Evolutionary conservation across 108 stramenopile species (phyloP).

Genomic region (Nitzschia palea): DNA sequence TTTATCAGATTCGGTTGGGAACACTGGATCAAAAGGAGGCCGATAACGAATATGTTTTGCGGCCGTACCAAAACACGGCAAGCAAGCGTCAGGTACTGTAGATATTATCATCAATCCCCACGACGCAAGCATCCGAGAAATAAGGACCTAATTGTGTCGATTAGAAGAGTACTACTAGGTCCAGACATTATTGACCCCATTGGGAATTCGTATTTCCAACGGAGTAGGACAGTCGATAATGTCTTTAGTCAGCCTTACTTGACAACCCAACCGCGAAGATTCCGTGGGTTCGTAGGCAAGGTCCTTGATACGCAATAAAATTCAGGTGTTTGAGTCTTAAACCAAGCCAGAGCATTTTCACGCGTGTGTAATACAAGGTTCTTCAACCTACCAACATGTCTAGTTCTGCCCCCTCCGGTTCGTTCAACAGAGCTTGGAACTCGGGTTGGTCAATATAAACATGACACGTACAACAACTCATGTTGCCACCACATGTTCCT

Average conservation of each 20-base stretch:
- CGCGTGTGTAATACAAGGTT: not conserved
- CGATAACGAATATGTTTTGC: constrained; percentile 96
- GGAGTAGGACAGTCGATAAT: constrained; percentile 18
- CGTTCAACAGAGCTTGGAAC: constrained; percentile 40
- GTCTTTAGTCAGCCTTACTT: constrained; percentile 49
- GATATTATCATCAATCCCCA: not conserved
- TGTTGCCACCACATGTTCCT: constrained; percentile 74
- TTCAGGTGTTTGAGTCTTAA: not conserved
- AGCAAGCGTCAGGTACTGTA: constrained; percentile 78
- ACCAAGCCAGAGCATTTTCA: not conserved
- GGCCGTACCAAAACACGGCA: constrained; percentile 97
- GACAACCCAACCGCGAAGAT: constrained; percentile 71
- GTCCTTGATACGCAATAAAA: constrained; percentile 9
- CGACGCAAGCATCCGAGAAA: too few species aligned
- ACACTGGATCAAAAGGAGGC: constrained; percentile 96
- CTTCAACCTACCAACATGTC: constrained; percentile 62
- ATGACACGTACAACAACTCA: constrained; percentile 82
- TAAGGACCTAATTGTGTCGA: too few species aligned
- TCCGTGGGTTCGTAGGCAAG: constrained; percentile 54
- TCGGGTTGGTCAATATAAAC: constrained; percentile 66
- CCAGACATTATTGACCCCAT: constrained; percentile 35
- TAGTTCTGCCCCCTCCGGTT: constrained; percentile 55
- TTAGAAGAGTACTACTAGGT: too few species aligned
- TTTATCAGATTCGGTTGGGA: constrained; percentile 94
- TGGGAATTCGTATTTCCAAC: constrained; percentile 21